Evolutionary conservation across 495 filamentous ascomycete genomes (phyloP), one percentile per base, ranked within the genome.

Genomic region (Ascodesmis nigricans): DNA sequence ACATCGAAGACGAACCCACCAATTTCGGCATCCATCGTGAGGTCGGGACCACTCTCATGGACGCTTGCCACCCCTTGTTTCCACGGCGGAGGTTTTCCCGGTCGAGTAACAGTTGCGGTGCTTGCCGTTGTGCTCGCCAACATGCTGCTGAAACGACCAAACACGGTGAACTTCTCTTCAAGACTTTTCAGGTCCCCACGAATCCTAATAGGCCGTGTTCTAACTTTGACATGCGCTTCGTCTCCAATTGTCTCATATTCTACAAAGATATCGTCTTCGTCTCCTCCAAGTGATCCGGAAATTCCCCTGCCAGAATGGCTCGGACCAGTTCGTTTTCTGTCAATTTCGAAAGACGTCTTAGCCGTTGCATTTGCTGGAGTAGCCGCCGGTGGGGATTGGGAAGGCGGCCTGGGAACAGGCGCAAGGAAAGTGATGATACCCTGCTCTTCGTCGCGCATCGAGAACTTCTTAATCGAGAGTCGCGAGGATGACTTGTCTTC

Each of bases 101-200:
- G 43, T 10, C 56, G 54, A 13, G 61, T 59, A 18, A 65, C 60
- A 0, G 73, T 72, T 5, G 67, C 62, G 36, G 69, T 71, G 1
- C 78, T 82, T 15, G 71, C 69, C 19, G 90, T 75, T 0, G 83
- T 93, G 42, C 66, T 78, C 32, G 81, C 73, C 20, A 99, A 56
- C 28, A 99, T 75, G 40, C 80, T 80, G 48, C 84, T 93, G 13
- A 99, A 58, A 0, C 90, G 90, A 10, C 87, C 90, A 49, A 93
- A 78, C 63, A 78, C 82, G 20, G 69, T 66, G 33, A 95, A 66
- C 3, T 75, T 75, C 33, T 91, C 84, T 42, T 99, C 90, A 8
- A 95, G 47, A 24, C 65, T 69, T 40, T 73, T 73, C 7, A 92
- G 59, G 54, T 95, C 78, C 18, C 95, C 49, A 37, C 66, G 66